A percentile compares a stretch with the other conserved stretches of the same genome.
Evolutionary conservation across 768 basidiomycete species (phyloP).

Genomic region (Trametes maxima): DNA sequence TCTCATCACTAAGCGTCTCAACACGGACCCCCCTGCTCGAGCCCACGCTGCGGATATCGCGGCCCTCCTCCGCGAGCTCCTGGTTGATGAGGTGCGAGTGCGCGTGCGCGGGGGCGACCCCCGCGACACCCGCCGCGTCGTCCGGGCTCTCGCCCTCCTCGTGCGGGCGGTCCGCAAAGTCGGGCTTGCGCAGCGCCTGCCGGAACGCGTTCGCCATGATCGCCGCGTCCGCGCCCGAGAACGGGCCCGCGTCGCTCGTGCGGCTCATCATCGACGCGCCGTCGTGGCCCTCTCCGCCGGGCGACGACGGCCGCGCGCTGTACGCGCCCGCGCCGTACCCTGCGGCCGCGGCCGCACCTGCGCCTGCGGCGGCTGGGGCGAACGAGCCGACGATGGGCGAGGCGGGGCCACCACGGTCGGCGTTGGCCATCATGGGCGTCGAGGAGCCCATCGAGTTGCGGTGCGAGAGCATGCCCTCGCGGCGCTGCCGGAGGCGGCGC

Average conservation of each 20-base stretch:
- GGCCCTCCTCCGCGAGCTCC: constrained; percentile 87
- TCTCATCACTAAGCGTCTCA: constrained; percentile 59
- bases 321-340: constrained; percentile 29
- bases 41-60: constrained; percentile 81
- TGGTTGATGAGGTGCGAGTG: constrained; percentile 52
- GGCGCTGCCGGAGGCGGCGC: constrained; percentile 62
- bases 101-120: too few relatives aligned
- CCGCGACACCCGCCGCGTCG: constrained; percentile 33
- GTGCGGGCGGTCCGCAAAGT: constrained; percentile 70
- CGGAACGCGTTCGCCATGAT: constrained; percentile 94
- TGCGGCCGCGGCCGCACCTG: constrained; percentile 30
- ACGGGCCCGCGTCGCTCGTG: constrained; percentile 64
- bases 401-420: constrained; percentile 44
- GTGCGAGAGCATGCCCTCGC: constrained; percentile 47
- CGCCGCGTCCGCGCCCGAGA: constrained; percentile 85
- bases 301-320: constrained; percentile 38
- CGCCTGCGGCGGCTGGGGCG: constrained; percentile 24
- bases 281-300: constrained; percentile 47
- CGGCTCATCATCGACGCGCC: constrained; percentile 74
- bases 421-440: constrained; percentile 81
- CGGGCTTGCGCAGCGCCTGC: constrained; percentile 85
- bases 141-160: constrained; percentile 75
- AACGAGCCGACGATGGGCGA: constrained; percentile 50
- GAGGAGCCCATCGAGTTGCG: constrained; percentile 79
- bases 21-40: constrained; percentile 80